Conservation (phyloP, 1,139 yeast species). For the Protomyces arabidopsidicola region DNA sequence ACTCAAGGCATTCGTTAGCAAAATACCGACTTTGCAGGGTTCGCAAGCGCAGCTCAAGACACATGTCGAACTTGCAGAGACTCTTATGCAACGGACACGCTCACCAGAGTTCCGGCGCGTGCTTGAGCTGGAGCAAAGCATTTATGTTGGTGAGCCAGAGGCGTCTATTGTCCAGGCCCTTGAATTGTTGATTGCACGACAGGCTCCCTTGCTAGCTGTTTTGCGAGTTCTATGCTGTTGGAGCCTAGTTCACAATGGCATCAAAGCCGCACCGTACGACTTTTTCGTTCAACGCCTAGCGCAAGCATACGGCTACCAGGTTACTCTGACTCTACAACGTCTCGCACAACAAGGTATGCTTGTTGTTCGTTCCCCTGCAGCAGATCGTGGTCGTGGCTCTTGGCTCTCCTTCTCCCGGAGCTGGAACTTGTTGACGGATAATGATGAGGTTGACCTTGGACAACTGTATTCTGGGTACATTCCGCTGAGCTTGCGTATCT, state of each 20-base stretch:
- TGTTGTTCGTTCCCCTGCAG: conserved; percentile 32
- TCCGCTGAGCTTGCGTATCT: conserved; percentile 46
- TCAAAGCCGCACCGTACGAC: conserved; percentile 56
- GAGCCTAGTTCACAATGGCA: conserved; percentile 59
- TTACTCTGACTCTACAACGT: conserved; percentile 43
- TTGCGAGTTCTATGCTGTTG: conserved; percentile 53
- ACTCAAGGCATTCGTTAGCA: conserved; percentile 66
- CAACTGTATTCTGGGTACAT: conserved; percentile 48
- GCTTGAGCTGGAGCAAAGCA: conserved; percentile 69
- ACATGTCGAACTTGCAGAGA: conserved; percentile 69
- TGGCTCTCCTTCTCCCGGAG: conserved; percentile 26
- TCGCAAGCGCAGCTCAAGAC: conserved; percentile 65
- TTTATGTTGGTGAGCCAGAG: conserved; percentile 56
- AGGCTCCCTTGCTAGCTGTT: conserved; percentile 43
- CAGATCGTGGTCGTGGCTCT: conserved; percentile 13
- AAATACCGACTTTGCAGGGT: conserved; percentile 61
- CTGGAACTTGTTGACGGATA: conserved; percentile 38
- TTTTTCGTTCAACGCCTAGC: conserved; percentile 49
- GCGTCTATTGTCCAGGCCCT: conserved; percentile 50
- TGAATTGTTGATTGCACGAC: conserved; percentile 48
- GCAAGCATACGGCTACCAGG: conserved; percentile 57
- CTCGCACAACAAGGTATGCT: conserved; percentile 45
- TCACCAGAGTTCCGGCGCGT: conserved; percentile 50
- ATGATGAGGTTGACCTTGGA: conserved; percentile 39
- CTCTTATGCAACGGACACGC: conserved; percentile 53